phyloP scores from a whole-genome alignment of 805 yeast species.

The Ogataea saltuana region DNA sequence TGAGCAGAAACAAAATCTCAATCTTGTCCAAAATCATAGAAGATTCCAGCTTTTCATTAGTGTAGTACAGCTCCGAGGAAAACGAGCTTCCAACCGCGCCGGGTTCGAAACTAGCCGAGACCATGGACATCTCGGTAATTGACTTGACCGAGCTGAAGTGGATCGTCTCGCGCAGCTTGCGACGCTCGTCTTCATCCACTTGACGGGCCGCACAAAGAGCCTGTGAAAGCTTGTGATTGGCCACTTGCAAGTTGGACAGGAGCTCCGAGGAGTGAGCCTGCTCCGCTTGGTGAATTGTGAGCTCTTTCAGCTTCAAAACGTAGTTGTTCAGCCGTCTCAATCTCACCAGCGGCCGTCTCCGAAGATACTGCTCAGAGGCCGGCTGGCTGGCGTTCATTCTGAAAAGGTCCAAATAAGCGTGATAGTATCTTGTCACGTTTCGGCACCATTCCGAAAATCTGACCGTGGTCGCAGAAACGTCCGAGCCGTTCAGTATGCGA shows the following conservation, averaged over 20 bases:
- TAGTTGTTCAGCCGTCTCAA: conserved; percentile 30
- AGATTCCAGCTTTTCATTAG: conserved; percentile 24
- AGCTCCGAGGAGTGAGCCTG: conserved; percentile 23
- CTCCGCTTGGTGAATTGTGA: conserved; percentile 22
- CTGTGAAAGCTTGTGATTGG: conserved; percentile 21
- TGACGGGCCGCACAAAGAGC: conserved; percentile 22
- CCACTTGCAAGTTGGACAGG: conserved; percentile 28
- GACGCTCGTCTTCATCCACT: conserved; percentile 28
- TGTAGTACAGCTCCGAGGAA: conserved; percentile 29
- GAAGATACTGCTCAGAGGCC: conserved; percentile 29
- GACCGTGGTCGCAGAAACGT: conserved; percentile 16
- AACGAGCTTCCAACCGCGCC: conserved; percentile 9
- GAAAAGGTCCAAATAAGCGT: conserved; percentile 26
- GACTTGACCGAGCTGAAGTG: conserved; percentile 29
- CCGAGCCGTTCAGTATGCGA: conserved; percentile 12
- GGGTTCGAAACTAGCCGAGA: conserved; percentile 24
- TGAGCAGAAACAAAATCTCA: conserved; percentile 20
- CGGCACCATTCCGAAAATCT: conserved; percentile 31
- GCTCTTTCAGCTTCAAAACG: conserved; percentile 22
- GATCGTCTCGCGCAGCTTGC: conserved; percentile 17
- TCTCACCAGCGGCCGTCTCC: conserved; percentile 35
- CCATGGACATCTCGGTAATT: conserved; percentile 18
- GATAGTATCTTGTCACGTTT: conserved; percentile 22
- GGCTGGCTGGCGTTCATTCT: conserved; percentile 26
- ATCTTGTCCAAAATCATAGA: conserved; percentile 25